Evolutionary conservation across 768 basidiomycete genomes (phyloP), one percentile per base, ranked within the genome.

Genomic region (Tremella fuciformis): DNA sequence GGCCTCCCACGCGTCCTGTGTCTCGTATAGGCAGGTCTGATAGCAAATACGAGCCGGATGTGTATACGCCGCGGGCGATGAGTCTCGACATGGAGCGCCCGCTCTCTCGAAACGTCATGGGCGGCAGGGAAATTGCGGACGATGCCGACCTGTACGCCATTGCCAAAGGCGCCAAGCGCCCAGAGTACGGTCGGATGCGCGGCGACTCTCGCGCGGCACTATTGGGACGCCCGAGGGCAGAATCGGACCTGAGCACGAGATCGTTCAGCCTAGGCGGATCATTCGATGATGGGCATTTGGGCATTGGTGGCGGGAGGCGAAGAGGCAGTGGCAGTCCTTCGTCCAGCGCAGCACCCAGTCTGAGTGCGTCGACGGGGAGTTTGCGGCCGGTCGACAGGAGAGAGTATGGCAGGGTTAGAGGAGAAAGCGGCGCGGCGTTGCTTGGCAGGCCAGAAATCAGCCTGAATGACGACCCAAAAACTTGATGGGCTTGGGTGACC

Each of bases 131-230:
- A 39, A 55, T 64, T 21, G 71, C 71, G 16, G 66, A 67, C 44
- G 67, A 73, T n/a, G 66, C 71, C 26, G 71, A 73, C 50, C 15
- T 29, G 13, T 70, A 69, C 54, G 71, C 71, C 9, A 44, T 64
- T 13, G 22, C 54, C 1, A 47, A 52, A 13, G 71, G 71, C 8
- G 65, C 55, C 9, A 58, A 58, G 40, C 21, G 71, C 37, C 71
- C 71, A 9, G 69, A 69, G 18, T 64, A 59, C 38, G 58, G 66
- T 4, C 38, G 71, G 40, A 55, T 64, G 53, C 54, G 71, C 40
- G 71, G 71, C 18, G 71, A 73, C 41, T 68, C 66, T 0, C 58
- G 66, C 38, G 71, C 71, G 16, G 71, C 71, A 0, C 57, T 73
- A 48, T 54, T 73, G 19, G 68, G 66, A 19, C 55, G 66, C 42